Evolutionary conservation across 495 filamentous ascomycete species (phyloP), one percentile per base, ranked within the genome.

Genomic region (Podospora bellae-mahoneyi): DNA sequence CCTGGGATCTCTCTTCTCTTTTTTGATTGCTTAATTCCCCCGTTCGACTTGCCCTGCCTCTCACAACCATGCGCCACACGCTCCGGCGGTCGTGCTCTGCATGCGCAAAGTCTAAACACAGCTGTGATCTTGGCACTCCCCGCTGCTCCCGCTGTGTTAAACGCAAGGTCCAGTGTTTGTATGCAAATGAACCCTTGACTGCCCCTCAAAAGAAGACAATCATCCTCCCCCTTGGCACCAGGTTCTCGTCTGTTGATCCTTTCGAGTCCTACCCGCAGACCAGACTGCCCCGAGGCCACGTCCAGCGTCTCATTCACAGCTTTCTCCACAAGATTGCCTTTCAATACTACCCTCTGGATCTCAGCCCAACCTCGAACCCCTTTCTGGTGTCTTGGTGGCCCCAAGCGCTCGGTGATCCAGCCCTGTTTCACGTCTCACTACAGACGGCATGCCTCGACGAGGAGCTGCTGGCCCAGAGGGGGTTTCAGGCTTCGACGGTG

Each of bases 351-450:
- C 84, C 83, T 2, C 78, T 86, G 30, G 84, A 86, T 53, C 69
- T 84, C 7, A 82, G 77, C 64, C 64, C 78, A 3, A 74, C 69
- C 5, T 81, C 84, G 44, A 86, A 85, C 71, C 83, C 84, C 0
- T 85, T 85, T 70, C 72, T 86, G 34, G 73, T 84, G 13, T 85
- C 82, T 3, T 86, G 84, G 84, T 85, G 84, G 84, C 84, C 83
- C 3, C 74, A 83, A 19, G 82, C 83, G 5, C 75, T 86, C 2
- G 78, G 74, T 0, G 83, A 85, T 64, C 82, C 83, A 2, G 82
- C 82, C n/a, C 58, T 86, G 26, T 85, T 86, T 58, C 81, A 85
- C 66, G 83, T 86, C 34, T 82, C 82, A 13, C 71, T 86, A 9
- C 82, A 84, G 71, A 84, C 82, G n/a, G 84, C 82, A 63, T 84